A percentile compares a stretch with the other conserved stretches of the same genome.
These are phyloP conservation scores for Coccomyxa sp. DNA, from an alignment of 139 green algal genomes.

Conservation along the genomic window DNA sequence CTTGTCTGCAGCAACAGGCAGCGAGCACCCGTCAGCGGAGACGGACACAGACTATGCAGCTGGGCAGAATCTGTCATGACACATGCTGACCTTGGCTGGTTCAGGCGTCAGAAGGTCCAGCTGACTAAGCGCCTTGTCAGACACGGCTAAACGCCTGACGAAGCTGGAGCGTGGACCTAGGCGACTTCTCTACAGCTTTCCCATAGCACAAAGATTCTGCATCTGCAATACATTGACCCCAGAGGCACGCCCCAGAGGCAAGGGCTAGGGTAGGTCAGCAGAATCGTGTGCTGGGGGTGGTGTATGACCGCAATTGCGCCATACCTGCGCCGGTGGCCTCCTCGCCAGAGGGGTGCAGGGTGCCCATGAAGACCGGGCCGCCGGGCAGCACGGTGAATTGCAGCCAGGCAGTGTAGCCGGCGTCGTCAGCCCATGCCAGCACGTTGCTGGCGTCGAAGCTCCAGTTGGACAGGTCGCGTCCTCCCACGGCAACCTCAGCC, in stretches of 20 bases:
- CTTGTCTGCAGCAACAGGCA: too few relatives aligned
- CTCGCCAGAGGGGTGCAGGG: neutral
- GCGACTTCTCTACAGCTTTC: too few relatives aligned
- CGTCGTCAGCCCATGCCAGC: conserved; percentile 4
- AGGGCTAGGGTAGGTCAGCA: too few relatives aligned
- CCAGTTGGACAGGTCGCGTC: neutral
- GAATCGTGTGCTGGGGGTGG: too few relatives aligned
- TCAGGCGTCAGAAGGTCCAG: neutral
- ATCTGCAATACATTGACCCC: too few relatives aligned
- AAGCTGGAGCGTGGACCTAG: too few relatives aligned
- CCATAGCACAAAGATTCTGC: too few relatives aligned
- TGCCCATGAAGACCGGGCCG: conserved; percentile 5
- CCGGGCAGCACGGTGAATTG: neutral
- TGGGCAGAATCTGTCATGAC: neutral
- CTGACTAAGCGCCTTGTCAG: neutral
- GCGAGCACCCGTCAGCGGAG: neutral
- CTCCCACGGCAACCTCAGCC: neutral
- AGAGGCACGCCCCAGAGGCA: too few relatives aligned
- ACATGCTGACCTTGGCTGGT: neutral
- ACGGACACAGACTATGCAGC: neutral
- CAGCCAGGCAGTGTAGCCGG: conserved; percentile 11
- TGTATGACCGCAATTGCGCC: too few relatives aligned
- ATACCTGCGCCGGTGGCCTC: neutral
- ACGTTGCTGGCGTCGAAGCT: conserved; percentile 14
- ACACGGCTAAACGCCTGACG: neutral